Conservation (phyloP, 2,329 filamentous ascomycete species). For the Periconia sp. region DNA sequence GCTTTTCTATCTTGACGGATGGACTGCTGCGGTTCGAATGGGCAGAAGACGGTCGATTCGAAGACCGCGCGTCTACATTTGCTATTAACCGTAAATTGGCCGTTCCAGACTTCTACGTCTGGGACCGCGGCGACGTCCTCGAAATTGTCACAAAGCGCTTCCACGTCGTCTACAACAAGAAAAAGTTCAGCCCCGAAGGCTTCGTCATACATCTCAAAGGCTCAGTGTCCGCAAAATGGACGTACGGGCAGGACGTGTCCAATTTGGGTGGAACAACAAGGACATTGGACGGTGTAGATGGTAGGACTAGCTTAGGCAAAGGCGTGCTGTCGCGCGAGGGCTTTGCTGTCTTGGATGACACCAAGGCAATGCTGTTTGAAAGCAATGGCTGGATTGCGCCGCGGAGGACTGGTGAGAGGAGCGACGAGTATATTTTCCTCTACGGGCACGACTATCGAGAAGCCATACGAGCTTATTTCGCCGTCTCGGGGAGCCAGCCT, state of each 20-base stretch:
- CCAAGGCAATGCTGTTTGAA: constrained; percentile 63
- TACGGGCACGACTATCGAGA: constrained; percentile 64
- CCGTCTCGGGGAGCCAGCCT: constrained; percentile 63
- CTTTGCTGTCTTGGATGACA: constrained; percentile 62
- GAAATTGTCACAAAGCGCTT: constrained; percentile 63
- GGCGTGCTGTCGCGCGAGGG: constrained; percentile 61
- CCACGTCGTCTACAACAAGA: constrained; percentile 65
- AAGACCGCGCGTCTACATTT: constrained; percentile 67
- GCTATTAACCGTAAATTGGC: constrained; percentile 61
- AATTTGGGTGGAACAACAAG: constrained; percentile 59
- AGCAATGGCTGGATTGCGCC: constrained; percentile 59
- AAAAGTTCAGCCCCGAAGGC: constrained; percentile 59
- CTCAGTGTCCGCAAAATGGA: constrained; percentile 56
- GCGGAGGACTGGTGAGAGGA: constrained; percentile 54
- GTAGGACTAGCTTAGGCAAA: constrained; percentile 55
- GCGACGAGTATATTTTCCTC: constrained; percentile 66
- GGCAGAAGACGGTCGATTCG: constrained; percentile 64
- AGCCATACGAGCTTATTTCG: constrained; percentile 62
- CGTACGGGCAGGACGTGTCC: constrained; percentile 53
- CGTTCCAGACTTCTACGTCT: constrained; percentile 56
- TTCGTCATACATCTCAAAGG: constrained; percentile 55
- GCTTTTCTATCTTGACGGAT: constrained; percentile 65
- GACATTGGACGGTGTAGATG: constrained; percentile 62
- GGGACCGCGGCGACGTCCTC: constrained; percentile 54
- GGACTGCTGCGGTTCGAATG: constrained; percentile 67